These are phyloP conservation scores for Scheffersomyces parashehatae DNA, from an alignment of 1,139 yeast species.

Conservation along the genomic window DNA sequence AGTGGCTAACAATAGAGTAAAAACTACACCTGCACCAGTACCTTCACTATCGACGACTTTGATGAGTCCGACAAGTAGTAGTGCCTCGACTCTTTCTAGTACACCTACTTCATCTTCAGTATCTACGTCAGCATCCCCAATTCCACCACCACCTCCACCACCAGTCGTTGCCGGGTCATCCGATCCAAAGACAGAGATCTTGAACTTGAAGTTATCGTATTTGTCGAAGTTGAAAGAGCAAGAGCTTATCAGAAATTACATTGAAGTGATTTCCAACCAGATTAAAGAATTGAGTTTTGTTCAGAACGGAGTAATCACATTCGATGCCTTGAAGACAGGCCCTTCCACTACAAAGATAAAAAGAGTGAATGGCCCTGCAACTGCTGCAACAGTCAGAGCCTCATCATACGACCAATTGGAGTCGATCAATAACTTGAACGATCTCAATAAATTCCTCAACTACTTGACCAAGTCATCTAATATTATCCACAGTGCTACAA, in stretches of 20 bases:
- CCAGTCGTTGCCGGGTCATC: conserved; percentile 12
- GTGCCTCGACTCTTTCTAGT: not conserved
- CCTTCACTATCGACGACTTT: not conserved
- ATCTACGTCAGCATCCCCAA: conserved; percentile 1
- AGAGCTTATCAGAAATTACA: conserved; percentile 45
- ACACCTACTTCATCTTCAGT: not conserved
- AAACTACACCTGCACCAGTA: not conserved
- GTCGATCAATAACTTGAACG: conserved; percentile 41
- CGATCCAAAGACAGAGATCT: conserved; percentile 18
- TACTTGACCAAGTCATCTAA: conserved; percentile 41
- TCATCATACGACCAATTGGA: conserved; percentile 38
- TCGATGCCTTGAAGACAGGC: conserved; percentile 36
- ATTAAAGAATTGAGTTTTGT: conserved; percentile 48
- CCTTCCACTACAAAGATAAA: conserved; percentile 6
- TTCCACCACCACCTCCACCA: conserved; percentile 10
- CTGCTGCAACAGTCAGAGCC: conserved; percentile 2
- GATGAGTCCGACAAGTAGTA: not conserved
- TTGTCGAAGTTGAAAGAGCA: conserved; percentile 46
- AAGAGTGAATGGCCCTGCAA: not conserved
- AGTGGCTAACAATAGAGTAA: not conserved
- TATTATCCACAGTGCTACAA: conserved; percentile 44
- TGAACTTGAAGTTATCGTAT: conserved; percentile 33
- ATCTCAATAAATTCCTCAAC: conserved; percentile 43
- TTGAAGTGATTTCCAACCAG: conserved; percentile 46
- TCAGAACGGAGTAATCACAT: conserved; percentile 48